Conservation (phyloP, 805 yeast species). For the Starmerella stellata region DNA sequence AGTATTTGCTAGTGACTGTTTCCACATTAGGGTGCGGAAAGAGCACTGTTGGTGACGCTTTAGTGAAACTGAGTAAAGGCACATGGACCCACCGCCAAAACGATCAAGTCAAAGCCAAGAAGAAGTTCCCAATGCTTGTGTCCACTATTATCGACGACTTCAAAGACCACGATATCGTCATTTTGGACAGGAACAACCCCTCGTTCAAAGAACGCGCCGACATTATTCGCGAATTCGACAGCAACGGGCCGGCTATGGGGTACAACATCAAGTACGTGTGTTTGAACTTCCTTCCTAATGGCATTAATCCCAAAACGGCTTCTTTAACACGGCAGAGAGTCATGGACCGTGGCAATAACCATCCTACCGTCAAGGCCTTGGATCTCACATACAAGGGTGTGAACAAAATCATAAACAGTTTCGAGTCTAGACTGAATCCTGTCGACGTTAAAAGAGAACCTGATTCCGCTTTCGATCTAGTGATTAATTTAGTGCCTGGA, state of each 20-base stretch:
- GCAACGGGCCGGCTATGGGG: constrained; percentile 28
- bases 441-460: constrained; percentile 33
- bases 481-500: constrained; percentile 38
- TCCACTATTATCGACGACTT: constrained; percentile 20
- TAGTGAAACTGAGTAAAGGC: constrained; percentile 34
- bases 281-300: constrained; percentile 41
- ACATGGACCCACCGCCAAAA: constrained; percentile 63
- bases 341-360: constrained; percentile 60
- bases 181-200: constrained; percentile 75
- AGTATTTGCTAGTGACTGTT: constrained; percentile 57
- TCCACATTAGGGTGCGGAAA: constrained; percentile 93
- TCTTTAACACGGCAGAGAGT: constrained; percentile 43
- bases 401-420: constrained; percentile 51
- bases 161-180: constrained; percentile 31
- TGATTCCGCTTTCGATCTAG: constrained; percentile 46
- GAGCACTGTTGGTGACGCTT: constrained; percentile 56
- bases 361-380: constrained; percentile 49
- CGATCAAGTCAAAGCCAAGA: constrained; percentile 36
- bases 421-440: constrained; percentile 50
- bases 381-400: constrained; percentile 34
- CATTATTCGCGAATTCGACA: constrained; percentile 37
- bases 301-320: constrained; percentile 27
- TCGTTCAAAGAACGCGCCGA: constrained; percentile 49
- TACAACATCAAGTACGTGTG: constrained; percentile 42
- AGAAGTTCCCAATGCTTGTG: constrained; percentile 17